phyloP scores from a whole-genome alignment of 2,329 filamentous ascomycete species.

The Phaeophleospora eucalypticola region DNA sequence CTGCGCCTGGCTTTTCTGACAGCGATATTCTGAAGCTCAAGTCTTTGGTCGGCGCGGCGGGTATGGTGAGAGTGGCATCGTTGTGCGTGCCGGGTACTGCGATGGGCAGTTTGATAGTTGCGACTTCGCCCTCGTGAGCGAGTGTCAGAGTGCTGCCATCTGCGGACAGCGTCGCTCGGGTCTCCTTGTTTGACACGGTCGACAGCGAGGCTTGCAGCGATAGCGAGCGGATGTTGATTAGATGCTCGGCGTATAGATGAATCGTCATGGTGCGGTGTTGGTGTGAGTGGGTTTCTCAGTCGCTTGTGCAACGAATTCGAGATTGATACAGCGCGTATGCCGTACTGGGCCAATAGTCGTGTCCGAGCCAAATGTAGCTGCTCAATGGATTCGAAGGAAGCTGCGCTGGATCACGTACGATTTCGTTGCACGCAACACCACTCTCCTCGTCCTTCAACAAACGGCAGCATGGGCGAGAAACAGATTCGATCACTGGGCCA shows the following conservation, averaged over 20 bases:
- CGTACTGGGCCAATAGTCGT: no score
- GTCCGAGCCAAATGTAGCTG: no score
- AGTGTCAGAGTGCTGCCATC: conserved; percentile 44
- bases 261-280: conserved; percentile 24
- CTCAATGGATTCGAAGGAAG: no score
- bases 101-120: conserved; percentile 46
- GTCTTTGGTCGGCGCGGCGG: conserved; percentile 45
- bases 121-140: conserved; percentile 43
- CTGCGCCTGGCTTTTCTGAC: conserved; percentile 34
- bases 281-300: not conserved
- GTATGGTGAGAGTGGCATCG: conserved; percentile 47
- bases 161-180: conserved; percentile 42
- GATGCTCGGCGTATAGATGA: conserved; percentile 56
- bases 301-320: not conserved
- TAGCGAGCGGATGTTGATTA: conserved; percentile 58
- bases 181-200: conserved; percentile 41
- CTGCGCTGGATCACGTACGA: not conserved
- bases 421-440: not conserved
- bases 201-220: conserved; percentile 53
- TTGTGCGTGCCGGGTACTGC: conserved; percentile 39
- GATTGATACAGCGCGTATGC: no score
- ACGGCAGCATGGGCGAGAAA: conserved; percentile 11
- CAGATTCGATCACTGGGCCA: conserved; percentile 38
- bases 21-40: conserved; percentile 53
- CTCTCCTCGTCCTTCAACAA: not conserved